These are phyloP conservation scores for Mortierella sp. DNA, from an alignment of 371 early-diverging fungal species.

Conservation along the genomic window DNA sequence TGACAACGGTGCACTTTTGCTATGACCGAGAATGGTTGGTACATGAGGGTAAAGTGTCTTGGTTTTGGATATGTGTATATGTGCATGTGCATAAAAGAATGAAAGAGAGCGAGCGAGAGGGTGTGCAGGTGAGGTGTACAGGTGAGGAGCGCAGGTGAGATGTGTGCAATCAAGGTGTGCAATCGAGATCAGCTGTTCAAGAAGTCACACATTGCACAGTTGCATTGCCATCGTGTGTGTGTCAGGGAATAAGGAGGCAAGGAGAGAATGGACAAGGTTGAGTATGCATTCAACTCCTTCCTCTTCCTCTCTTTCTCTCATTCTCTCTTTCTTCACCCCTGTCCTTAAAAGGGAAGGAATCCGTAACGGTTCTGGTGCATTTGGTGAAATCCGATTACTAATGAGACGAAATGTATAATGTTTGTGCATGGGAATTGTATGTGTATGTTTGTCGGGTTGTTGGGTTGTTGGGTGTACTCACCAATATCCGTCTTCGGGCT, in stretches of 20 bases:
- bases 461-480: background rate
- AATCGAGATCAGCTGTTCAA: too few relatives aligned
- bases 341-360: background rate
- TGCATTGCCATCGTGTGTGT: background rate
- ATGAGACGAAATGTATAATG: constrained; percentile 1
- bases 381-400: background rate
- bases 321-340: background rate
- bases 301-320: background rate
- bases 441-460: background rate
- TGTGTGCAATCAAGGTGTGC: too few relatives aligned
- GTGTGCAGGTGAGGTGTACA: too few relatives aligned
- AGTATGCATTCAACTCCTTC: background rate
- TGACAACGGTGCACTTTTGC: too few relatives aligned
- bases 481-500: too few relatives aligned
- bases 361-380: background rate
- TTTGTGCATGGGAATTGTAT: constrained; percentile 2
- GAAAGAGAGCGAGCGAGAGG: too few relatives aligned
- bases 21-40: too few relatives aligned
- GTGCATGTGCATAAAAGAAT: too few relatives aligned
- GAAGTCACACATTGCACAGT: background rate
- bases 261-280: background rate
- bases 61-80: too few relatives aligned
- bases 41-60: too few relatives aligned
- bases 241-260: background rate
- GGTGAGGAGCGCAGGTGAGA: too few relatives aligned